These are phyloP conservation scores for Viola pubescens DNA, from an alignment of 441 rosid genomes.

Conservation along the genomic window DNA sequence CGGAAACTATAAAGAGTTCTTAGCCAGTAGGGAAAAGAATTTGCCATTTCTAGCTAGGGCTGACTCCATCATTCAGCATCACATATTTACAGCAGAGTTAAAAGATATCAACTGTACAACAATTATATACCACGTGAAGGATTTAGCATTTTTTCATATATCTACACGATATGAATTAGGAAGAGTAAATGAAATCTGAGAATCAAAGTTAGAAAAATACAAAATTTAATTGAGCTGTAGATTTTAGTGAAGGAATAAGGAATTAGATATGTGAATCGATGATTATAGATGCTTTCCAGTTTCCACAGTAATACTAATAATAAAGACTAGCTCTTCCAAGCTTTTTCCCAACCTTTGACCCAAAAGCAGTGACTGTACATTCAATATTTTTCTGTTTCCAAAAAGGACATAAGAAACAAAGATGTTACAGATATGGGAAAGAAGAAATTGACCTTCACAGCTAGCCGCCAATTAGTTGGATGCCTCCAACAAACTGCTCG, in stretches of 20 bases:
- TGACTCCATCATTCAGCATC: conserved; percentile 1
- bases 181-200: not conserved
- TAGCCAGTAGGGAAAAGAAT: not conserved
- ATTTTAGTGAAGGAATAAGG: not conserved
- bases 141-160: not conserved
- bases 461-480: conserved; percentile 57
- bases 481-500: conserved; percentile 92
- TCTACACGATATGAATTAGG: not conserved
- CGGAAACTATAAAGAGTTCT: not conserved
- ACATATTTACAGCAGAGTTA: not conserved
- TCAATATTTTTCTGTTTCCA: not conserved
- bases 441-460: conserved; percentile 75
- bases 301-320: not conserved
- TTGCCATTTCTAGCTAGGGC: not conserved
- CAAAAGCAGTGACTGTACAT: not conserved
- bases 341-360: not conserved
- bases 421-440: conserved; percentile 30
- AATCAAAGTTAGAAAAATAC: not conserved
- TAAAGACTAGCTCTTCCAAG: not conserved
- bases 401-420: conserved; percentile 1
- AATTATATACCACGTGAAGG: not conserved
- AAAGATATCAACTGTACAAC: not conserved
- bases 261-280: not conserved
- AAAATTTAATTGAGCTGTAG: not conserved
- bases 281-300: not conserved